phyloP scores from a whole-genome alignment of 257 asterid species.

The Primulina tabacum region DNA sequence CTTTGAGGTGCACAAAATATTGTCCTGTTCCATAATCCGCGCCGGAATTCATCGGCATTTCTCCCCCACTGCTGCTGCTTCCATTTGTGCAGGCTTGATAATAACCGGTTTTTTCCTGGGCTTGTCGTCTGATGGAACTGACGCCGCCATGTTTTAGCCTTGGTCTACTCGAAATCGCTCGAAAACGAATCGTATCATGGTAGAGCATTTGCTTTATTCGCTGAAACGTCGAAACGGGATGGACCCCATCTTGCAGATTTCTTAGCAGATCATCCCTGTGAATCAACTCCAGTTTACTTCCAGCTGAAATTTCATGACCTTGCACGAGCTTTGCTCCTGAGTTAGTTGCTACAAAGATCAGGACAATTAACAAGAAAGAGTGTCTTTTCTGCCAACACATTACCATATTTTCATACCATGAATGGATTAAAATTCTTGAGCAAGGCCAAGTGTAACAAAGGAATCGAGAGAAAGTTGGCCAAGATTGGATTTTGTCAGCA shows the following conservation, averaged over 20 bases:
- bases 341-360: constrained; percentile 6
- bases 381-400: not conserved
- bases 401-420: constrained; percentile 26
- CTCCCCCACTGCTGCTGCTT: constrained; percentile 25
- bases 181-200: constrained; percentile 37
- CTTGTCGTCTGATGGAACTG: constrained; percentile 16
- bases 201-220: constrained; percentile 26
- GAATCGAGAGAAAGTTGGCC: constrained; percentile 14
- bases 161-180: constrained; percentile 23
- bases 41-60: constrained; percentile 37
- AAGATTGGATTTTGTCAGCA: constrained; percentile 29
- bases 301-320: constrained; percentile 17
- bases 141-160: not conserved
- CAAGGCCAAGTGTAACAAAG: constrained; percentile 9
- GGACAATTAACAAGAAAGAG: constrained; percentile 11
- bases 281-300: constrained; percentile 29
- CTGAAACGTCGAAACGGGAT: constrained; percentile 14
- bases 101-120: constrained; percentile 12
- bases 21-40: constrained; percentile 56
- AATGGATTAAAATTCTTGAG: not conserved
- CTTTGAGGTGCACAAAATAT: constrained; percentile 43
- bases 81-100: constrained; percentile 26
- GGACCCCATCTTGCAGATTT: not conserved
- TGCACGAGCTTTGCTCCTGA: not conserved
- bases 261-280: not conserved